Evolutionary conservation across 202 grass and related monocot species (phyloP).

Genomic region (Alloteropsis angusta): DNA sequence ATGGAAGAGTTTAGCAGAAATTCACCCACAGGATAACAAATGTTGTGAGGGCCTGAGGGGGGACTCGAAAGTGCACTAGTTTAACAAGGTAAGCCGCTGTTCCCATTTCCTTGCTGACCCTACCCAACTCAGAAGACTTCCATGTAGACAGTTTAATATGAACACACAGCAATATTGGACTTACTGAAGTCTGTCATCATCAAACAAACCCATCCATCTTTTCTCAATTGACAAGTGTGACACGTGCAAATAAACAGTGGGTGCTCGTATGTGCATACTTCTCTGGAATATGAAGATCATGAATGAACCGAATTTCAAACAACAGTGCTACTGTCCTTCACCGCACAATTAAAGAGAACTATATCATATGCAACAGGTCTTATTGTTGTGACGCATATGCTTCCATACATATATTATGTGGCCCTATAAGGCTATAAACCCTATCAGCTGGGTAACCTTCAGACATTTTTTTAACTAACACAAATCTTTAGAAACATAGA

Average conservation of each 20-base stretch:
- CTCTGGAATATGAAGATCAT: background rate
- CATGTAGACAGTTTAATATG: background rate
- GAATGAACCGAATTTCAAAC: conserved; percentile 16
- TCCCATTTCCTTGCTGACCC: too few relatives aligned
- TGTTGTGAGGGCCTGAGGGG: background rate
- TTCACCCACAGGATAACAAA: background rate
- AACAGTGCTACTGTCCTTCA: background rate
- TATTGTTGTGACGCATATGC: background rate
- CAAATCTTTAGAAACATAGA: background rate
- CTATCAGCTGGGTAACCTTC: background rate
- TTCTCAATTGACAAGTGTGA: background rate
- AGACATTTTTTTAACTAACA: background rate
- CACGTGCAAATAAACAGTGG: conserved; percentile 5
- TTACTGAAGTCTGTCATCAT: background rate
- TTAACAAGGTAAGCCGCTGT: background rate
- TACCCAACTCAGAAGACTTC: background rate
- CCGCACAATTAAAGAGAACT: background rate
- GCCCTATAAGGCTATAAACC: background rate
- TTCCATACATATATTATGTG: background rate
- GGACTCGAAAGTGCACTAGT: background rate
- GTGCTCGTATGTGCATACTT: background rate
- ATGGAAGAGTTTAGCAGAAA: background rate
- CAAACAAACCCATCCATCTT: background rate
- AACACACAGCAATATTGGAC: background rate
- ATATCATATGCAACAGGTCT: background rate